A percentile compares a stretch with the other conserved stretches of the same genome.
These are phyloP conservation scores for Epichloe glyceriae DNA, from an alignment of 2,329 filamentous ascomycete genomes.

Conservation along the genomic window DNA sequence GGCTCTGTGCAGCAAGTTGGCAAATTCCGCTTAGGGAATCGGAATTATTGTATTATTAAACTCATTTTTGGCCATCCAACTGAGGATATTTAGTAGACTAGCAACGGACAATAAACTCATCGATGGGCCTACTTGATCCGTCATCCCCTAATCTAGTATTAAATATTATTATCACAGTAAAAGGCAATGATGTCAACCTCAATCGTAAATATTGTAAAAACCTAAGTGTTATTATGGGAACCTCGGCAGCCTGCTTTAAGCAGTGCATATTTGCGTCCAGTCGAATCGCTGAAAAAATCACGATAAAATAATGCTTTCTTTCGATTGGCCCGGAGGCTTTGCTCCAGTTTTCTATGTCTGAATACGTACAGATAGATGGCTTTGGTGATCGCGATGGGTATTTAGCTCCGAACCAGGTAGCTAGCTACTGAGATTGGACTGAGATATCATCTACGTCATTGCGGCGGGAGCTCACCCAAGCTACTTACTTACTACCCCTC, in stretches of 20 bases:
- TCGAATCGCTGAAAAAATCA: no score
- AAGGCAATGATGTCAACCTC: no score
- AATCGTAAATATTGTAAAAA: no score
- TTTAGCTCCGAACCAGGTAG: no score
- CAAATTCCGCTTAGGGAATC: background rate
- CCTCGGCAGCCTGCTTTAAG: no score
- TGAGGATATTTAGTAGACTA: background rate
- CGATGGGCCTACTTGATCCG: background rate
- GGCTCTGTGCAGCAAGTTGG: background rate
- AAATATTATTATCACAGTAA: no score
- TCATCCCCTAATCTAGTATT: no score
- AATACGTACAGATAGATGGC: background rate
- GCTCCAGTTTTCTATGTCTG: background rate
- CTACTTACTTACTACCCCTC: background rate
- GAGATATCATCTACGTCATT: conserved; percentile 9
- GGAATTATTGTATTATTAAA: background rate
- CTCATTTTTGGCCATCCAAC: background rate
- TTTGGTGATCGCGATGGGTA: no score
- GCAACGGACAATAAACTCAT: background rate
- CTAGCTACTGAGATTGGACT: background rate
- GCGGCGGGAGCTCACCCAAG: conserved; percentile 9
- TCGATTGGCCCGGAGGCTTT: background rate
- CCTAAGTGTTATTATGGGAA: no score
- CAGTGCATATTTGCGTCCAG: no score
- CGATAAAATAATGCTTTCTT: background rate